These are phyloP conservation scores for Lippia alba DNA, from an alignment of 305 asterid species.

Conservation along the genomic window DNA sequence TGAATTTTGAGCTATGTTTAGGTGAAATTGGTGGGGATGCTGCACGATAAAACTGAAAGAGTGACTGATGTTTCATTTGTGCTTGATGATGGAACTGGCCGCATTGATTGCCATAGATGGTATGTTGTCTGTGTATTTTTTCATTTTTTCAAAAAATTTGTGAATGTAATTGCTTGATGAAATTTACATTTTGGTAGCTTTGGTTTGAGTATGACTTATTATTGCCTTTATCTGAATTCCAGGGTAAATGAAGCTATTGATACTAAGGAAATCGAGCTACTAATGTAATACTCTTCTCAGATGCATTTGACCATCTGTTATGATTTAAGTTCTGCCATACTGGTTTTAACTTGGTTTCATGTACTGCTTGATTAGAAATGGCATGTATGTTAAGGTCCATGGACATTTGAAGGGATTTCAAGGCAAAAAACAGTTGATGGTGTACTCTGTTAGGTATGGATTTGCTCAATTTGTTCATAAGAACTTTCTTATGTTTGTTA, in stretches of 20 bases:
- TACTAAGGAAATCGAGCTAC: conserved; percentile 68
- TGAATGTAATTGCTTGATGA: conserved; percentile 8
- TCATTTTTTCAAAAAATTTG: not conserved
- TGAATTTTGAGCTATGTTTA: conserved; percentile 36
- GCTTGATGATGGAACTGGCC: conserved; percentile 93
- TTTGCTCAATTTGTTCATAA: conserved; percentile 2
- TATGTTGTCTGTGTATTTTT: conserved; percentile 26
- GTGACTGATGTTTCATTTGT: conserved; percentile 71
- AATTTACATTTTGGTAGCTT: conserved; percentile 8
- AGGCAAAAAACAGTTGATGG: conserved; percentile 75
- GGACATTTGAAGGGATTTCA: conserved; percentile 91
- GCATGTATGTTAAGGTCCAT: conserved; percentile 82
- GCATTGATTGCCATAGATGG: conserved; percentile 80
- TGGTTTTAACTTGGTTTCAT: conserved; percentile 34
- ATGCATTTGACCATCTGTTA: conserved; percentile 11
- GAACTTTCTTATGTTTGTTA: conserved; percentile 7
- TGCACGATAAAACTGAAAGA: conserved; percentile 58
- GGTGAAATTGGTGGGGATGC: conserved; percentile 86
- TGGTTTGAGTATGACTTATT: conserved; percentile 9
- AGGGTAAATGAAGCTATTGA: conserved; percentile 79
- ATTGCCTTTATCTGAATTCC: conserved; percentile 13
- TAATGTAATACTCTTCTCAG: conserved; percentile 54
- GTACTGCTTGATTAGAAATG: conserved; percentile 51
- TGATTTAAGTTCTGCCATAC: conserved; percentile 8
- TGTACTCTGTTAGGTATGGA: conserved; percentile 75